Conservation (phyloP, 768 basidiomycete species). For the Pleurotus cornucopiae region DNA sequence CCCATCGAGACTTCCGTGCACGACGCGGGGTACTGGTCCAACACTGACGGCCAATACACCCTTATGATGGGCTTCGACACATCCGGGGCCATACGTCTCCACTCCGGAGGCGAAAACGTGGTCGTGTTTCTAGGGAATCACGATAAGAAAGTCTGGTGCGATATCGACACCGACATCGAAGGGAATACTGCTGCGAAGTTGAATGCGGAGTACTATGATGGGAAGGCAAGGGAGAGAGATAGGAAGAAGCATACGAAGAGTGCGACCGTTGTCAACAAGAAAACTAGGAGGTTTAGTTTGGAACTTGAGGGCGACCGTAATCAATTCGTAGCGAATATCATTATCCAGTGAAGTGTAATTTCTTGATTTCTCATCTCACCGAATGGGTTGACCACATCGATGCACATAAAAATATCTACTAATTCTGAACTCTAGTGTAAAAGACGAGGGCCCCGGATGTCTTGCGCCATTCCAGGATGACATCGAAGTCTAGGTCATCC, state of each 20-base stretch:
- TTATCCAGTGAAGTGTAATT: constrained; percentile 1
- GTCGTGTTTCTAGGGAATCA: neutral
- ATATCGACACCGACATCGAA: neutral
- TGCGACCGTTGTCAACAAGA: neutral
- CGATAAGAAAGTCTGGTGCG: neutral
- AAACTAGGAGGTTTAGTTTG: neutral
- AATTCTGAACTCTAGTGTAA: too few relatives aligned
- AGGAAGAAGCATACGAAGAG: neutral
- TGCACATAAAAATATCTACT: too few relatives aligned
- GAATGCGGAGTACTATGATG: neutral
- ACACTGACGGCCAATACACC: neutral
- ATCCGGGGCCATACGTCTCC: neutral
- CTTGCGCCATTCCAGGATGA: too few relatives aligned
- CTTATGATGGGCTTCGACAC: neutral
- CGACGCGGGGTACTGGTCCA: neutral
- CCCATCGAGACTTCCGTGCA: neutral
- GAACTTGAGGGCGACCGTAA: neutral
- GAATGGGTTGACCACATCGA: too few relatives aligned
- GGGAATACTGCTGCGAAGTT: neutral
- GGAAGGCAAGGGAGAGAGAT: neutral
- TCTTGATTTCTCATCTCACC: too few relatives aligned
- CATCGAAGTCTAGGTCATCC: too few relatives aligned
- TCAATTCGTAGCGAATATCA: neutral
- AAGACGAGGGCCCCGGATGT: too few relatives aligned
- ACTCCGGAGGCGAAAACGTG: neutral